Evolutionary conservation across 345 rosid genomes (phyloP).

Genomic region (Odontarrhena argentea): DNA sequence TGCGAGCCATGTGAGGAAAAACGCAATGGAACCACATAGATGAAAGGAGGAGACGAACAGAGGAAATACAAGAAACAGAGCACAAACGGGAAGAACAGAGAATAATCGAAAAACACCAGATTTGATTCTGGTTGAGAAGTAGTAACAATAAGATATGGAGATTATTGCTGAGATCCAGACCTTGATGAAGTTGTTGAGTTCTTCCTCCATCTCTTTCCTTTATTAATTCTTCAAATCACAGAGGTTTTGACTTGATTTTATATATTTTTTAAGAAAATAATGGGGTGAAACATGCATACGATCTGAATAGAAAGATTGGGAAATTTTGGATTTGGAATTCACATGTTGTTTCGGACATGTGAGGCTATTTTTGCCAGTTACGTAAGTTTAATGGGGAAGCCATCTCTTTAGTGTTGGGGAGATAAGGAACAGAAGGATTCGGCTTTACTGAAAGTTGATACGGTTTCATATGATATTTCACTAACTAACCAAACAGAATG

Average conservation of each 20-base stretch:
- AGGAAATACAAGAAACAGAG: slow-evolving; percentile 44
- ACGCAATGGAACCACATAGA: slow-evolving; percentile 8
- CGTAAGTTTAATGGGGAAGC: background rate
- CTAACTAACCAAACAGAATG: background rate
- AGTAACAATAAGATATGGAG: slow-evolving; percentile 43
- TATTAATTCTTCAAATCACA: background rate
- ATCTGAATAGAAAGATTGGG: background rate
- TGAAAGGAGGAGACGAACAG: slow-evolving; percentile 34
- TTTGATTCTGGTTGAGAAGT: slow-evolving; percentile 40
- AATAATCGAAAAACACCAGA: slow-evolving; percentile 38
- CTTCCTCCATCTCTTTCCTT: slow-evolving; percentile 38
- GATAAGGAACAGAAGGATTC: background rate
- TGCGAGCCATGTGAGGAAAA: slow-evolving; percentile 48
- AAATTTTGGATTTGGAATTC: background rate
- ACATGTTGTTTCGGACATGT: too few relatives aligned
- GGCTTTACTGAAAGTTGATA: background rate
- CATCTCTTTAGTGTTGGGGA: background rate
- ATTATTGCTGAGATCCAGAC: slow-evolving; percentile 32
- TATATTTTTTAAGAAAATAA: background rate
- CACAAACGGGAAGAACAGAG: slow-evolving; percentile 44
- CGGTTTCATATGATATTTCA: slow-evolving; percentile 1
- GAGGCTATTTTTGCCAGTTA: too few relatives aligned
- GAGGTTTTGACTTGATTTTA: slow-evolving; percentile 15
- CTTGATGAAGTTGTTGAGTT: slow-evolving; percentile 38
- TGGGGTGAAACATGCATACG: background rate